Base-by-base conservation (phyloP, 768 basidiomycete genomes). In the Sporobolomyces roseus region DNA sequence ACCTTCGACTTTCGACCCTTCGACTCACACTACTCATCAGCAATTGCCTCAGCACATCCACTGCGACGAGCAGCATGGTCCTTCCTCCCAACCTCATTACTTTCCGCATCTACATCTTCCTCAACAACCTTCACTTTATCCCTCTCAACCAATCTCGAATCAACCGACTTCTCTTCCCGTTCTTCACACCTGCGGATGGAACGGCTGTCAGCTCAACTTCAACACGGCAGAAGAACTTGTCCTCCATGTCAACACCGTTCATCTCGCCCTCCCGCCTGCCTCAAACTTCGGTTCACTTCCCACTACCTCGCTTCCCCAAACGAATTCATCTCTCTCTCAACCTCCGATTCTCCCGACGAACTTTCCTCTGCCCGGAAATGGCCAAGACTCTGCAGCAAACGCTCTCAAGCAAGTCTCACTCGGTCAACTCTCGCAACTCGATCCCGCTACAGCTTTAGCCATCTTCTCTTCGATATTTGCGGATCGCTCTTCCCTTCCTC, bases 351-450 rank as follows among this genome's bases (percentile, higher is more conserved):
- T 49, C 12, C 36, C 61, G 8, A 29, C 46, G 12, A 3, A 23
- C 19, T 19, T 23, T 27, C 25, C 23, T 29, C 35, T 7, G 23
- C 29, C 36, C 21, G 32, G 35, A 27, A 13, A 19, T 17, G 30
- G 4, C 27, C 54, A 29, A n/a, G 46, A 27, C 14, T 43, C 45
- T 32, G 54, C 66, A 2, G 54, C 66, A 2, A 33, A 43, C 2
- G 33, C 58, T 27, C 54, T 67, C 16, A 17, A 67, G 23, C 52
- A 67, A 30, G 53, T 67, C 29, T 33, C 53, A 1, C 14, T 61
- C n/a, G 61, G 53, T 23, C 60, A 67, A 30, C 66, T 67, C 60
- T 60, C 66, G 33, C 61, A 67, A 29, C 66, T 67, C 53, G 66
- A 67, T 29, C 66, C 66, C 1, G 45, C 35, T 45, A 43, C 54